Evolutionary conservation across 1,284 basidiomycete genomes (phyloP), one percentile per base, ranked within the genome.

Genomic region (Prillingera fragicola): DNA sequence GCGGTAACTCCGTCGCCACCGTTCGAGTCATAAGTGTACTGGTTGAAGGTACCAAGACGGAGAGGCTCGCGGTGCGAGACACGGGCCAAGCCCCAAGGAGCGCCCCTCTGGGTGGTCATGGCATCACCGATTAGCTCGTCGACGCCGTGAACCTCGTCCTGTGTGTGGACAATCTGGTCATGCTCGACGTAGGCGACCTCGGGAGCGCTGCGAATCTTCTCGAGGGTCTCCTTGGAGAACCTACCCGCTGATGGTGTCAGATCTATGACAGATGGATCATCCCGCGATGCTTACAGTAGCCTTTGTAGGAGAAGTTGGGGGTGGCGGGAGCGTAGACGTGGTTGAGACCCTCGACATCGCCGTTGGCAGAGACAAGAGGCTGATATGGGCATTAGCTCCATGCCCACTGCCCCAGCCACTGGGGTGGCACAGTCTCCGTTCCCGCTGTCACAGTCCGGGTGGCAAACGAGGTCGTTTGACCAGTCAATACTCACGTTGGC

Each of bases 41-140:
- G 82, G 57, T 77, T 83, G 77, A 96, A 97, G 22, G 88, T 97
- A 45, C 80, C 73, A 56, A 98, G 83, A 21, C 76, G 75, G 21
- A 99, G 81, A 62, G 73, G 80, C 18, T 76, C 59, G 43, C 90
- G 83, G 74, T 99, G 95, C 55, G 88, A 92, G 65, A 98, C 81
- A 48, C 95, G 87, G 36, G 94, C 92, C 31, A 99, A 83, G 68
- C 95, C 90, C 95, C 95, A 97, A 44, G 94, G 91, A 18, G 94
- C 88, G 24, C 77, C 73, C 47, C 73, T 82, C 79, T 96, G 87
- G 5, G 75, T 63, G n/a, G 55, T 50, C 46, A 74, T 60, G 29
- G 67, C 65, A 10, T 61, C 47, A 35, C 51, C 43, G 24, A 43
- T 41, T 25, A 41, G 49, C 48, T 69, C 62, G 52, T 67, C 61